These are phyloP conservation scores for Antrodiella citrinella DNA, from an alignment of 768 basidiomycete species.

Conservation along the genomic window DNA sequence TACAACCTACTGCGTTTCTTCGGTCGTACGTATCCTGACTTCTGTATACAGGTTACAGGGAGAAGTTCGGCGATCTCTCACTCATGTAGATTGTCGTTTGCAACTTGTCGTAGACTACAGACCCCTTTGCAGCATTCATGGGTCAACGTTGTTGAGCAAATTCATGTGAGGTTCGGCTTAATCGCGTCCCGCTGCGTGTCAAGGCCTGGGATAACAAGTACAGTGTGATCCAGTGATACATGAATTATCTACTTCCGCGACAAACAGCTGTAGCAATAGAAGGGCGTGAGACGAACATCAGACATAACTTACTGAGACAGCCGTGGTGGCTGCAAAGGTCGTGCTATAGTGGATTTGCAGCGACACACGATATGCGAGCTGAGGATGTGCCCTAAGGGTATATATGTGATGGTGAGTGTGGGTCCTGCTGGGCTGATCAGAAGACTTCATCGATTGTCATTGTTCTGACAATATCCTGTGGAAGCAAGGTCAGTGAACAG, in stretches of 20 bases:
- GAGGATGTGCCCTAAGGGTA: neutral
- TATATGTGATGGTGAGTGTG: neutral
- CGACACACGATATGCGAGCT: neutral
- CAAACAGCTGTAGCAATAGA: neutral
- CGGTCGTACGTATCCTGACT: neutral
- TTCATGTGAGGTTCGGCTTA: no score
- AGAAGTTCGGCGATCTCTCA: conserved; percentile 94
- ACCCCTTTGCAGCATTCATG: neutral
- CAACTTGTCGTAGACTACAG: conserved; percentile 2
- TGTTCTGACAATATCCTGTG: conserved; percentile 95
- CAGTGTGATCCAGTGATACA: neutral
- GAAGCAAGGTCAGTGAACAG: neutral
- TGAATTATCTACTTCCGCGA: neutral
- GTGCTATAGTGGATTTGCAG: neutral
- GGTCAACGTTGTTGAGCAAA: no score
- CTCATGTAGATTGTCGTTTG: conserved; percentile 55
- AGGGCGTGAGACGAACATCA: no score
- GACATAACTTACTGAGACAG: neutral
- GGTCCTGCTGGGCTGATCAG: conserved; percentile 22
- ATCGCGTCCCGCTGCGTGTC: no score
- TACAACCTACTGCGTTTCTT: conserved; percentile 23
- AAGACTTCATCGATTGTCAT: conserved; percentile 96
- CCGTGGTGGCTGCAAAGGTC: neutral
- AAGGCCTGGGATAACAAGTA: neutral
- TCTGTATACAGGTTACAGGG: conserved; percentile 63